Base-by-base conservation (phyloP, 1,139 yeast species). In the Scheffersomyces lignicola region DNA sequence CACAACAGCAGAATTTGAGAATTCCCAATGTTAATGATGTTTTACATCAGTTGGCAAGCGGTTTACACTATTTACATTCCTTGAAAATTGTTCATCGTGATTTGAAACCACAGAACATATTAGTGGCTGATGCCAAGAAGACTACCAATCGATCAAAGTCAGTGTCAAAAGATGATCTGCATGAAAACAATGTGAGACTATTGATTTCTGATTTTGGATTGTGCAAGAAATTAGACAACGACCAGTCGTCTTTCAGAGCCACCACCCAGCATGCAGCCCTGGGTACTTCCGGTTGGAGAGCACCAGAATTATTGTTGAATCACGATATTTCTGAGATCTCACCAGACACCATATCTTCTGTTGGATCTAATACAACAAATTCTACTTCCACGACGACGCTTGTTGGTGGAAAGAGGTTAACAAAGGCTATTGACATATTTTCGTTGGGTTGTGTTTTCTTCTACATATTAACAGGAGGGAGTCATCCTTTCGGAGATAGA, bases 241-340 rank as follows among this genome's bases (percentile, higher is more conserved):
- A 89, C 48, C 97, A 92, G 58, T 85, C 96, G 1, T 87, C 96
- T 6, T 92, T 92, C 57, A 75, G 92, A 44, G 95, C 97, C 0
- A 90, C 96, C 1, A 82, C 92, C 1, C 89, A 89, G 20, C 84
- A 88, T 51, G 95, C 95, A 8, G 96, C 97, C 0, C 68, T 67
- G 48, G 99, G 99, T 2, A 92, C 98, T 0, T 78, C 92, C 6
- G 99, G 99, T 1, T 92, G 98, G 98, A 76, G 97, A 48, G 97
- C 98, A 0, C 98, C 98, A 0, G 99, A 92, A 54, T 65, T 92
- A 24, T 62, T 87, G 28, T 65, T 78, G 32, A 63, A 65, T 39
- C 68, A 67, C 28, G 73, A 68, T 35, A 55, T 64, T 33, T 47
- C 56, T 12, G 76, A 65, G 33, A 63, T 66, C 8, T 62, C 74